A percentile compares a stretch with the other conserved stretches of the same genome.
These are phyloP conservation scores for Tritrichomonas musculus DNA, from an alignment of 208 protist species.

Conservation along the genomic window DNA sequence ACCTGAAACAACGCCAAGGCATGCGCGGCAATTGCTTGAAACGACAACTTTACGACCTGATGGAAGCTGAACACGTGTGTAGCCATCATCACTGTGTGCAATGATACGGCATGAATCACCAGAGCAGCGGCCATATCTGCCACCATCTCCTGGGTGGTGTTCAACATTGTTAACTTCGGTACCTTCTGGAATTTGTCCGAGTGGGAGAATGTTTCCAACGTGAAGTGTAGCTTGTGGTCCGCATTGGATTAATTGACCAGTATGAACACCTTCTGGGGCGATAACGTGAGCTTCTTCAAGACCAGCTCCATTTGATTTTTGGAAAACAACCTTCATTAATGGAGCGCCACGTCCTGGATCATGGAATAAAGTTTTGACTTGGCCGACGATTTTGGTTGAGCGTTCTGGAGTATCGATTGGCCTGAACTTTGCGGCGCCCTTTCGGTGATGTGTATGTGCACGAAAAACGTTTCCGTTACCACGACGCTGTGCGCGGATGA, in stretches of 20 bases:
- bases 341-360: conserved; percentile 96
- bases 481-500: conserved; percentile 70
- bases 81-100: conserved; percentile 81
- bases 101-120: conserved; percentile 54
- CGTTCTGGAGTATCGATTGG: conserved; percentile 90
- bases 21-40: conserved; percentile 75
- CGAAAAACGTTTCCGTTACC: conserved; percentile 73
- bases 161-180: conserved; percentile 80
- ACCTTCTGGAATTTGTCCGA: conserved; percentile 91
- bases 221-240: conserved; percentile 75
- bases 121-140: conserved; percentile 74
- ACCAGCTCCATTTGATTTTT: conserved; percentile 57
- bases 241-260: conserved; percentile 94
- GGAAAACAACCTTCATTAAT: conserved; percentile 90
- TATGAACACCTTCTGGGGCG: conserved; percentile 95
- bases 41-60: too few relatives aligned
- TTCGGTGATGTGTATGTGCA: conserved; percentile 80
- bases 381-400: conserved; percentile 77
- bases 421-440: conserved; percentile 83
- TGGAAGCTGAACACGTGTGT: conserved; percentile 90
- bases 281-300: conserved; percentile 81
- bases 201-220: conserved; percentile 92
- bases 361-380: conserved; percentile 86
- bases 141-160: too few relatives aligned
- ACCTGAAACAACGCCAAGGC: conserved; percentile 93